These are phyloP conservation scores for Backusella psychrophila DNA, from an alignment of 192 early-diverging fungal genomes.

Conservation along the genomic window DNA sequence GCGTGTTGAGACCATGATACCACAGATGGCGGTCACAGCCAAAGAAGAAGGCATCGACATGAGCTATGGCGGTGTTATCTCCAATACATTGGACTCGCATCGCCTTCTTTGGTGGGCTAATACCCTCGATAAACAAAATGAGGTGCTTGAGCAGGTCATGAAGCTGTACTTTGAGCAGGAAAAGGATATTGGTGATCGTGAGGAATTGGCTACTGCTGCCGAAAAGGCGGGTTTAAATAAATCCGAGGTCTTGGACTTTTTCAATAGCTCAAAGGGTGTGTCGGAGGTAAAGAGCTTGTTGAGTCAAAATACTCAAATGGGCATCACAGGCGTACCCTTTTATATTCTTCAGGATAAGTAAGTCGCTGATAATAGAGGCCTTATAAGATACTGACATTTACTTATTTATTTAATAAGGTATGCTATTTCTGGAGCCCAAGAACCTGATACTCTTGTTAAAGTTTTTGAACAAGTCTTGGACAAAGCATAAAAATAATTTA, in stretches of 20 bases:
- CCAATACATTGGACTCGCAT: conserved; percentile 65
- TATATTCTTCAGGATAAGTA: conserved; percentile 64
- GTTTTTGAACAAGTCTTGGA: conserved; percentile 48
- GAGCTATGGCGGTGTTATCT: conserved; percentile 58
- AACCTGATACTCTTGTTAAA: conserved; percentile 56
- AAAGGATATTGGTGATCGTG: conserved; percentile 61
- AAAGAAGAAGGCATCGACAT: conserved; percentile 66
- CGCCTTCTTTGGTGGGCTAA: conserved; percentile 62
- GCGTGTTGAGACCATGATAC: conserved; percentile 49
- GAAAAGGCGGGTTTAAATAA: conserved; percentile 59
- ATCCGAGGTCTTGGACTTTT: conserved; percentile 41
- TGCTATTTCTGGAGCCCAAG: conserved; percentile 65
- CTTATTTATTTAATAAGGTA: conserved; percentile 15
- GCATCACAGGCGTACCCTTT: conserved; percentile 70
- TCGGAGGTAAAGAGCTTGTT: conserved; percentile 50
- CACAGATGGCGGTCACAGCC: conserved; percentile 54
- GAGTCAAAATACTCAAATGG: conserved; percentile 35
- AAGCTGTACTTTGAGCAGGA: conserved; percentile 71
- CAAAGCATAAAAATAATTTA: neutral
- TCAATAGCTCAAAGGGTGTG: conserved; percentile 55
- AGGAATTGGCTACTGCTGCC: conserved; percentile 56
- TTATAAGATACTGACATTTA: neutral
- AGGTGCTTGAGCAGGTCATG: conserved; percentile 61
- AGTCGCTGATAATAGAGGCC: neutral
- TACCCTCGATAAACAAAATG: conserved; percentile 49